Base-by-base conservation (phyloP, 208 protist species). In the Naegleria fowleri region DNA sequence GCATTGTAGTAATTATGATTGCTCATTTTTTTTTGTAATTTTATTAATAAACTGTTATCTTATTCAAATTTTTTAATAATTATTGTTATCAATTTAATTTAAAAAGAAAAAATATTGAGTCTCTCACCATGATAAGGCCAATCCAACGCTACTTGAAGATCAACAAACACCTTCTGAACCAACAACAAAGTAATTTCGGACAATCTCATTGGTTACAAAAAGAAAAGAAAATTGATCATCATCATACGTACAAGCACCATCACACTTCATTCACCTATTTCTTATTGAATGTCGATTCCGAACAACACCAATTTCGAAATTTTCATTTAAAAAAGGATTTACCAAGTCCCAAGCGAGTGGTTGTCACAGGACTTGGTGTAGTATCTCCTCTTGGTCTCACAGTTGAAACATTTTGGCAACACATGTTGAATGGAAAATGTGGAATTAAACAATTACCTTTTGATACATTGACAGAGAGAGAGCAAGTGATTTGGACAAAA, bases 331-430 rank as follows among this genome's bases (percentile, higher is more conserved):
- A 79, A n/a, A 79, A 79, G 29, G 29, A 79, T 13, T 36, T 79
- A 36, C 29, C 16, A 79, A 29, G 5, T 11, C 67, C 67, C 52
- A 90, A 76, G 7, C 75, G 97, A 52, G 98, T 99, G 5, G 97
- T 99, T 3, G 97, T 99, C 13, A 98, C 97, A 0, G 98, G 98
- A 0, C 92, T 99, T 16, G 98, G 98, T 40, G 51, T 97, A 11
- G 96, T 99, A 13, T 97, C 97, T 5, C 97, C 98, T 11, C 93
- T 99, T 19, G 98, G 97, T 33, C 41, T 95, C 7, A 93, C 91
- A n/a, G 94, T 95, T 3, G 16, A 92, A 6, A 75, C 91, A 22
- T 96, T 95, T 25, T 99, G 97, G 97, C 51, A 90, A 0, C 91
- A 91, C 0, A 91, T 98, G 5, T 94, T 25, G 22, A 43, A 9